These are phyloP conservation scores for Trichoderma citrinoviride DNA, from an alignment of 2,329 filamentous ascomycete genomes.

Conservation along the genomic window DNA sequence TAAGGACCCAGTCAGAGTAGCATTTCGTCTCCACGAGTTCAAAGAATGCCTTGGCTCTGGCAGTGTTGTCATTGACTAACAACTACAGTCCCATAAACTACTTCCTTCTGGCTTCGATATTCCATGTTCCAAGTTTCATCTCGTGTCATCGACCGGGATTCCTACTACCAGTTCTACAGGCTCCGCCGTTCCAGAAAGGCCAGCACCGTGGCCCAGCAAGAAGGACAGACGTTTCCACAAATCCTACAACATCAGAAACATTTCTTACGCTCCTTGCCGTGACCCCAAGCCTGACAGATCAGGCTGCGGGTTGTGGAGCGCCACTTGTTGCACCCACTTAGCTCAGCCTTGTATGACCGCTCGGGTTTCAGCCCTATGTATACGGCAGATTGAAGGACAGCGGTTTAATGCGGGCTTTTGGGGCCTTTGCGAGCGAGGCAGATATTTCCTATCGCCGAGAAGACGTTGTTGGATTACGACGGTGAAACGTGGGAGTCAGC, in stretches of 20 bases:
- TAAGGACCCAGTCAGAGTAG: neutral
- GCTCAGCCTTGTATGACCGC: slow-evolving; percentile 7
- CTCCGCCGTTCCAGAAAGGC: neutral
- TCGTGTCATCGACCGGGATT: neutral
- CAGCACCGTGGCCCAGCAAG: neutral
- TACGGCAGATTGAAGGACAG: neutral
- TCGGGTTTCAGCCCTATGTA: slow-evolving; percentile 8
- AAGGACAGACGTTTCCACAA: neutral
- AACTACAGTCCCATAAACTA: neutral
- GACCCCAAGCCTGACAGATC: neutral
- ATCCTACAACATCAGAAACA: neutral
- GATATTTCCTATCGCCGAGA: neutral
- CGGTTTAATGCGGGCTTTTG: neutral
- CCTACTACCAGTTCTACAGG: neutral
- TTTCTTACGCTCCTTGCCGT: neutral
- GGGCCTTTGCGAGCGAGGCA: neutral
- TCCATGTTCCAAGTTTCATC: neutral
- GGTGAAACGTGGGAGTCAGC: neutral
- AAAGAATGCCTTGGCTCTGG: neutral
- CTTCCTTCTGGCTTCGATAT: no score
- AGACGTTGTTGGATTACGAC: neutral
- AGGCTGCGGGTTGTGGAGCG: neutral
- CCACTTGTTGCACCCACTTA: neutral
- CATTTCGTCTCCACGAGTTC: neutral
- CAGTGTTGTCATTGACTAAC: neutral